These are phyloP conservation scores for Boletales sp. DNA, from an alignment of 768 basidiomycete genomes.

Conservation along the genomic window DNA sequence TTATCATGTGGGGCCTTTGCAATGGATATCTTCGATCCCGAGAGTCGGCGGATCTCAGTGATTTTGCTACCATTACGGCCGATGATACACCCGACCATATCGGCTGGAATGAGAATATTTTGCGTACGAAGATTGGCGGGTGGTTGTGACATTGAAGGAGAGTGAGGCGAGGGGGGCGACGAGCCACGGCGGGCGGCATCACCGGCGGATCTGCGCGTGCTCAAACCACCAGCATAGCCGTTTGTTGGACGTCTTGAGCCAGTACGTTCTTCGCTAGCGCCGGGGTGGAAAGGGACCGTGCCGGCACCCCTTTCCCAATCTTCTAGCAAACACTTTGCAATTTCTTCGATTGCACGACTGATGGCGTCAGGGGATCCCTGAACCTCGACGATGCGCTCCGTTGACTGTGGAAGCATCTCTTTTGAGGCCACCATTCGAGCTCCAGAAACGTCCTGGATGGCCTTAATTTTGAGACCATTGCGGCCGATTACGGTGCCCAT, in stretches of 20 bases:
- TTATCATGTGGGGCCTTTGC: constrained; percentile 99
- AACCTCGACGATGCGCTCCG: constrained; percentile 97
- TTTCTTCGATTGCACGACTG: constrained; percentile 90
- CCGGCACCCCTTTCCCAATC: constrained; percentile 95
- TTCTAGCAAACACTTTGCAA: constrained; percentile 91
- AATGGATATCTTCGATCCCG: constrained; percentile 97
- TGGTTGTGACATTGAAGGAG: constrained; percentile 50
- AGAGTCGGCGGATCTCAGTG: constrained; percentile 96
- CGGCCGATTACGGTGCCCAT: constrained; percentile 99
- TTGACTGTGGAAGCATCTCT: constrained; percentile 99
- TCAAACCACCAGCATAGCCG: constrained; percentile 46
- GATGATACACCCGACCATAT: constrained; percentile 98
- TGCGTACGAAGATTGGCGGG: constrained; percentile 90
- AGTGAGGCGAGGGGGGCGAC: constrained; percentile 32
- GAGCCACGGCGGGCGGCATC: constrained; percentile 47
- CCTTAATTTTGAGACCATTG: constrained; percentile 95
- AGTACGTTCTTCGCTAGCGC: constrained; percentile 68
- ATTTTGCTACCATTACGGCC: constrained; percentile 98
- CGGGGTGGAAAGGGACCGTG: constrained; percentile 95
- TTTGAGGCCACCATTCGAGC: constrained; percentile 99
- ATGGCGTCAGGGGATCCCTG: constrained; percentile 93
- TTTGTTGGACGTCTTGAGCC: constrained; percentile 48
- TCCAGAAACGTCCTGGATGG: constrained; percentile 94
- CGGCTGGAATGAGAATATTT: constrained; percentile 98
- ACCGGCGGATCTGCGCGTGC: constrained; percentile 64